These are phyloP conservation scores for Phytophthora hibernalis DNA, from an alignment of 352 stramenopile species.

Conservation along the genomic window DNA sequence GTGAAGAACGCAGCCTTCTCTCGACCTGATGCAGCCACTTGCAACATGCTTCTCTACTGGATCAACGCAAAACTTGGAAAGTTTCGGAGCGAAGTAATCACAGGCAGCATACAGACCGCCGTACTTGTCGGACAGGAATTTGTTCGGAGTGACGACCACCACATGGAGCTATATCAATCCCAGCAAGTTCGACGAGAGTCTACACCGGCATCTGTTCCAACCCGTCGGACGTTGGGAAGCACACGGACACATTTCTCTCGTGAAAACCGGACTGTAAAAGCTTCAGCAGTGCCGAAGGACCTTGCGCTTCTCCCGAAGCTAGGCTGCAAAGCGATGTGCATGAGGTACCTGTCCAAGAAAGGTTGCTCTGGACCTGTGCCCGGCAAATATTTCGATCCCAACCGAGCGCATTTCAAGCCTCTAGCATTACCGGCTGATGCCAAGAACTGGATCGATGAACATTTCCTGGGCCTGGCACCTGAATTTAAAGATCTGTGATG, in stretches of 20 bases:
- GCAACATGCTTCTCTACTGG: slow-evolving; percentile 16
- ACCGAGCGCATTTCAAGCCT: slow-evolving; percentile 7
- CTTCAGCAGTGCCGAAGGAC: not conserved
- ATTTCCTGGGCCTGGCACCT: not conserved
- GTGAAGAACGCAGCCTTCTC: not conserved
- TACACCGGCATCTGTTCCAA: not conserved
- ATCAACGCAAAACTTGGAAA: slow-evolving; percentile 19
- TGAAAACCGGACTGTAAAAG: not conserved
- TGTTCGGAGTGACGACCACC: not conserved
- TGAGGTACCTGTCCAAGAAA: slow-evolving; percentile 4
- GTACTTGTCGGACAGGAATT: slow-evolving; percentile 1
- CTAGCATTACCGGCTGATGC: slow-evolving; percentile 5
- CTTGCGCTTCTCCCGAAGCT: not conserved
- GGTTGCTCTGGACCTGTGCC: not conserved
- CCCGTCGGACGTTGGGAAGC: not conserved
- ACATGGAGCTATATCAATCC: not conserved
- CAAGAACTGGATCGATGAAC: slow-evolving; percentile 1
- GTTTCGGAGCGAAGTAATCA: slow-evolving; percentile 18
- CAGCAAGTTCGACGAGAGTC: not conserved
- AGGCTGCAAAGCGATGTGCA: slow-evolving; percentile 3
- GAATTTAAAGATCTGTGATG: slow-evolving; percentile 9
- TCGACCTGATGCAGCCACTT: not conserved
- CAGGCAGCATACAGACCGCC: not conserved
- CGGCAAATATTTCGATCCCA: slow-evolving; percentile 1
- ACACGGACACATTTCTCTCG: too few species aligned